These are phyloP conservation scores for Ganoderma boninense DNA, from an alignment of 1,284 basidiomycete species.

Conservation along the genomic window DNA sequence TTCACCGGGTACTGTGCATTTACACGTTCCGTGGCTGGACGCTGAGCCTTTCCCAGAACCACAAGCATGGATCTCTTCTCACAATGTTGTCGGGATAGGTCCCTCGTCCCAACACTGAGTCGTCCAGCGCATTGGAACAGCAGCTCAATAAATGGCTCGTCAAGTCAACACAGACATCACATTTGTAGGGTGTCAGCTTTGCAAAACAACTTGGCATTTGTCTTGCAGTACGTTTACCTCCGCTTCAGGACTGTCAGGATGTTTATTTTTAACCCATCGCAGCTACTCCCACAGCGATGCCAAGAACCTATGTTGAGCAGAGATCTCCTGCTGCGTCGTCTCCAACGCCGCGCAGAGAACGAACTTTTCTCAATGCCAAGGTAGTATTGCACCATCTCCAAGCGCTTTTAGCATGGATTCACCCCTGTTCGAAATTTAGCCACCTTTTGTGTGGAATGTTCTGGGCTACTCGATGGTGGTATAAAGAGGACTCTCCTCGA, in stretches of 20 bases:
- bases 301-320: conserved; percentile 14
- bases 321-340: conserved; percentile 12
- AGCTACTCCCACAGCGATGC: conserved; percentile 17
- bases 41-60: conserved; percentile 12
- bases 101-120: background rate
- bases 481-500: background rate
- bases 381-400: conserved; percentile 8
- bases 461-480: background rate
- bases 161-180: too few species aligned
- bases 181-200: background rate
- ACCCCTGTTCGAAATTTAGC: conserved; percentile 1
- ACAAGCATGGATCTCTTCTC: background rate
- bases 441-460: background rate
- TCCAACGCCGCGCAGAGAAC: conserved; percentile 3
- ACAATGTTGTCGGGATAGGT: background rate
- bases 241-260: background rate
- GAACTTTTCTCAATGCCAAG: conserved; percentile 22
- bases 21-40: background rate
- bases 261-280: conserved; percentile 5
- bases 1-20: background rate
- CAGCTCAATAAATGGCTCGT: background rate
- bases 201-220: background rate
- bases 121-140: background rate
- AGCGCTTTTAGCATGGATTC: conserved; percentile 8
- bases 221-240: background rate